These are phyloP conservation scores for Sextonia rubra DNA, from an alignment of 164 flowering plant genomes.

Conservation along the genomic window DNA sequence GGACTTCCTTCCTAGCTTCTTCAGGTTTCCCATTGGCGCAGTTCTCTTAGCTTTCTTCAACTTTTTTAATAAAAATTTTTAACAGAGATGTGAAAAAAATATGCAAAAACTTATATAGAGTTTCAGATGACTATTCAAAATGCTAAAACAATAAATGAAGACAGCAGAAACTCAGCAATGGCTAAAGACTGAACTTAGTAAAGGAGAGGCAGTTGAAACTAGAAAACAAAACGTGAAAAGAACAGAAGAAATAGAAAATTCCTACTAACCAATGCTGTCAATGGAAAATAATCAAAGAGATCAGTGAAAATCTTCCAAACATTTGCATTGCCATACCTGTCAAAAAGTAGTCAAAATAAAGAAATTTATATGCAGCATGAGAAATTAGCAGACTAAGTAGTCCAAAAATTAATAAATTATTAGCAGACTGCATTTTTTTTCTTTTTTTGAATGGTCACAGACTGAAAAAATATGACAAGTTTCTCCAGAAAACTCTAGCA, in stretches of 20 bases:
- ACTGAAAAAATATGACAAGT: background rate
- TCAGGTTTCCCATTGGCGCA: too few relatives aligned
- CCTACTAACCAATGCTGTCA: conserved; percentile 87
- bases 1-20: too few relatives aligned
- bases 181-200: background rate
- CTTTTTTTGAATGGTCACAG: too few relatives aligned
- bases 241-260: background rate
- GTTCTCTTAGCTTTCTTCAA: too few relatives aligned
- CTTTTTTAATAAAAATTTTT: too few relatives aligned
- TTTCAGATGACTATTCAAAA: background rate
- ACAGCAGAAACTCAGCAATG: background rate
- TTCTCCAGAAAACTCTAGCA: background rate
- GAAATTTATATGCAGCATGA: background rate
- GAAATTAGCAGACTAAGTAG: too few relatives aligned
- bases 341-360: conserved; percentile 8
- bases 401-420: background rate
- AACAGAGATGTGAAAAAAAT: too few relatives aligned
- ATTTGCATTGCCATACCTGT: conserved; percentile 93
- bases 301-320: conserved; percentile 95
- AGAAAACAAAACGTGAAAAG: background rate
- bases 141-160: background rate
- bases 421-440: too few relatives aligned
- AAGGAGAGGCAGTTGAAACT: background rate
- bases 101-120: too few relatives aligned
- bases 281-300: conserved; percentile 85